These are phyloP conservation scores for Albugo candida DNA, from an alignment of 352 stramenopile genomes.

Conservation along the genomic window DNA sequence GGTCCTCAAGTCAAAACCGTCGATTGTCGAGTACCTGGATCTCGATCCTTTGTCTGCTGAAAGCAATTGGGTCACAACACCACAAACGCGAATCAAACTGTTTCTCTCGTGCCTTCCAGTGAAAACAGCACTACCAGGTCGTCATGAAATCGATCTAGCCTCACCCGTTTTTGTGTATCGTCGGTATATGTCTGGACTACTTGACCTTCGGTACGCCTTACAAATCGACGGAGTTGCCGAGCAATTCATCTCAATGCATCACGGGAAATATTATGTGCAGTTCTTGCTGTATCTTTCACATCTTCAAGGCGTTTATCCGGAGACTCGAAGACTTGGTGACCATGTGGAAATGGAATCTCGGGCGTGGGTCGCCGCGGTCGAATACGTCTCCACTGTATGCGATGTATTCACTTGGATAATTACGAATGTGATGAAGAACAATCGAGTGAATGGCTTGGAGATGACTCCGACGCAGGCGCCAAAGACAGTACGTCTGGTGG, in stretches of 20 bases:
- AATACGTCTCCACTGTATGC: constrained; percentile 67
- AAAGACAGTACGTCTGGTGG: constrained; percentile 18
- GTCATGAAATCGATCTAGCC: constrained; percentile 58
- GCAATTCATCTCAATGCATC: constrained; percentile 68
- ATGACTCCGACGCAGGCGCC: background rate
- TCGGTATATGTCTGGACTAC: constrained; percentile 90
- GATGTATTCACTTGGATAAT: constrained; percentile 67
- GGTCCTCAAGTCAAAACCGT: constrained; percentile 21
- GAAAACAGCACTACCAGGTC: constrained; percentile 35
- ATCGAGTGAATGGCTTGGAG: constrained; percentile 6
- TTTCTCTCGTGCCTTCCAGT: constrained; percentile 11
- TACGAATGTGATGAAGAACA: constrained; percentile 51
- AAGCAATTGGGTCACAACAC: constrained; percentile 15
- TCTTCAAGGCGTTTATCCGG: constrained; percentile 50
- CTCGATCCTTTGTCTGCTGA: constrained; percentile 15
- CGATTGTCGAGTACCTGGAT: constrained; percentile 27
- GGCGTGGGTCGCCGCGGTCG: constrained; percentile 62
- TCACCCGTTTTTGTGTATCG: constrained; percentile 85
- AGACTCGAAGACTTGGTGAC: constrained; percentile 36
- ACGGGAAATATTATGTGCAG: constrained; percentile 23
- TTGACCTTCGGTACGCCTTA: constrained; percentile 94
- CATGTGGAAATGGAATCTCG: constrained; percentile 62
- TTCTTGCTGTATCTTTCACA: constrained; percentile 62
- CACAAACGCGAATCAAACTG: no score
- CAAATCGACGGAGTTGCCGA: constrained; percentile 92